phyloP scores from a whole-genome alignment of 148 eudicot species.

The Camellia sinensis region DNA sequence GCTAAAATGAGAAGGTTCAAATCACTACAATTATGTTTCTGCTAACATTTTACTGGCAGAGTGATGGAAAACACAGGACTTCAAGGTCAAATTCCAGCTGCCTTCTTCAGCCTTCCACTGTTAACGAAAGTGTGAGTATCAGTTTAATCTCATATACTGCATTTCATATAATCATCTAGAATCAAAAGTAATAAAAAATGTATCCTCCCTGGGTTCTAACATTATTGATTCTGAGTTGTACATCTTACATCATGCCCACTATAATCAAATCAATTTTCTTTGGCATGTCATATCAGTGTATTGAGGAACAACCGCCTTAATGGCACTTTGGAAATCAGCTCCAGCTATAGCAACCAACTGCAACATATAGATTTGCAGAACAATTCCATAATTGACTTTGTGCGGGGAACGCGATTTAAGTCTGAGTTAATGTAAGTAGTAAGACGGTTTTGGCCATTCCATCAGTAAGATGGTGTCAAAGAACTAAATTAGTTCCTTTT shows the following conservation, averaged over 20 bases:
- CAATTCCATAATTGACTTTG: constrained; percentile 34
- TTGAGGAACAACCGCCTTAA: constrained; percentile 40
- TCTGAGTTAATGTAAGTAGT: constrained; percentile 34
- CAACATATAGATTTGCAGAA: constrained; percentile 43
- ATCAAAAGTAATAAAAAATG: background rate
- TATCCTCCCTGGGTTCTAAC: background rate
- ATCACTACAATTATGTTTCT: background rate
- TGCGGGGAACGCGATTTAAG: constrained; percentile 13
- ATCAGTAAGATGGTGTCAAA: background rate
- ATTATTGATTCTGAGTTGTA: background rate
- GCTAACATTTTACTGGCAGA: constrained; percentile 32
- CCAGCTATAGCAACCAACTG: constrained; percentile 36
- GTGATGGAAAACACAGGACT: constrained; percentile 56
- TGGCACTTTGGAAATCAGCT: constrained; percentile 40
- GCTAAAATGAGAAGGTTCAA: no score
- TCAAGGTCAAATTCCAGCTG: constrained; percentile 55
- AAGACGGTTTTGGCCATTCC: constrained; percentile 15
- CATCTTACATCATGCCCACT: background rate
- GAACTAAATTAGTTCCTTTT: background rate
- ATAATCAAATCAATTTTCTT: background rate
- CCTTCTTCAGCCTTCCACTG: constrained; percentile 52
- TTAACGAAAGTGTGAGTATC: constrained; percentile 40
- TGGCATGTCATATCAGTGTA: constrained; percentile 22
- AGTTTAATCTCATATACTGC: constrained; percentile 1
- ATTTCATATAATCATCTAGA: background rate